Conservation (phyloP, 305 asterid genomes). For the Fraxinus greggii region DNA sequence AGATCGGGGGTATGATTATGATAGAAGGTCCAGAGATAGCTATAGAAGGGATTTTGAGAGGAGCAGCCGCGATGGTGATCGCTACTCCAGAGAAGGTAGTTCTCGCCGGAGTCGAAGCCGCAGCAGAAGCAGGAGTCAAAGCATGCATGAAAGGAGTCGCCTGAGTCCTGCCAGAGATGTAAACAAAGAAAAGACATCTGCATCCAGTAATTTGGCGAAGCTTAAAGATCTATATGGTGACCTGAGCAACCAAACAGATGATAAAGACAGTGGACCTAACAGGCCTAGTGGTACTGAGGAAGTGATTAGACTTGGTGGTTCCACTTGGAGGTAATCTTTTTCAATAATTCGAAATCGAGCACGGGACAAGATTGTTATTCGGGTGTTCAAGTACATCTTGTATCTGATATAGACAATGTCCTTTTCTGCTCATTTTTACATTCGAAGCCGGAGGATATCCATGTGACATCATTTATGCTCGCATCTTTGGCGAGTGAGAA, state of each 20-base stretch:
- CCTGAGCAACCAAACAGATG: slow-evolving; percentile 57
- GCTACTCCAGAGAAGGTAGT: slow-evolving; percentile 38
- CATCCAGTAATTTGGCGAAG: slow-evolving; percentile 78
- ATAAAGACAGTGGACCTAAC: slow-evolving; percentile 39
- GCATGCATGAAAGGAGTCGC: slow-evolving; percentile 42
- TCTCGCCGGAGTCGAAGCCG: slow-evolving; percentile 54
- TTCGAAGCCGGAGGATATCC: background rate
- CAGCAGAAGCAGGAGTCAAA: slow-evolving; percentile 59
- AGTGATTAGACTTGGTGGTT: slow-evolving; percentile 90
- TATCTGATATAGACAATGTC: background rate
- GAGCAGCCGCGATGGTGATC: slow-evolving; percentile 41
- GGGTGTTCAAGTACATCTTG: background rate
- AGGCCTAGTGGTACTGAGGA: slow-evolving; percentile 69
- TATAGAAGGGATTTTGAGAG: slow-evolving; percentile 66
- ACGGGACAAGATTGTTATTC: background rate
- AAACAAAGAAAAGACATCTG: slow-evolving; percentile 51
- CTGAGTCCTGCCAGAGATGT: slow-evolving; percentile 45
- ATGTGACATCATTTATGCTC: background rate
- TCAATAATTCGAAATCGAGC: background rate
- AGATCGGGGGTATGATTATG: slow-evolving; percentile 29
- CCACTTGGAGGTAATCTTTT: slow-evolving; percentile 70
- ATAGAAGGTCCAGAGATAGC: slow-evolving; percentile 46
- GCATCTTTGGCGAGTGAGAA: background rate
- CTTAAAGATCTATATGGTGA: slow-evolving; percentile 90
- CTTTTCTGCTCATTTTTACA: background rate